phyloP scores from a whole-genome alignment of 345 rosid genomes.

The Raphanus raphanistrum region DNA sequence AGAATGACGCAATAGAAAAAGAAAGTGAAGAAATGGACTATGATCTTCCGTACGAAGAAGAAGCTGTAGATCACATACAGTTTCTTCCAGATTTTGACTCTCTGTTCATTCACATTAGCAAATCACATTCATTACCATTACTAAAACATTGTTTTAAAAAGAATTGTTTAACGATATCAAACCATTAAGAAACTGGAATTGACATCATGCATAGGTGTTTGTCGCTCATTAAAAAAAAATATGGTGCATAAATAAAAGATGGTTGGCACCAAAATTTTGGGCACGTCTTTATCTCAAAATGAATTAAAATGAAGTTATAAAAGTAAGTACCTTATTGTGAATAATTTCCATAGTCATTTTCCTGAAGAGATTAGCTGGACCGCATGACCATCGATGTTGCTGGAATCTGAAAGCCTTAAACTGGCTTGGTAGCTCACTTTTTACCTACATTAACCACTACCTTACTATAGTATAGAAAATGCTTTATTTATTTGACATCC shows the following conservation, averaged over 20 bases:
- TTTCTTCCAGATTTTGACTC: constrained; percentile 41
- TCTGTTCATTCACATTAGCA: constrained; percentile 36
- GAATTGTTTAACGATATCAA: neutral
- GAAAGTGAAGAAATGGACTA: constrained; percentile 41
- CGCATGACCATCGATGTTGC: constrained; percentile 73
- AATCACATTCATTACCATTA: constrained; percentile 15
- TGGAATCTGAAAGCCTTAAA: constrained; percentile 59
- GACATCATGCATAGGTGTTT: constrained; percentile 9
- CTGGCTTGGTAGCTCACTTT: constrained; percentile 67
- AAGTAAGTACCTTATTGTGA: constrained; percentile 45
- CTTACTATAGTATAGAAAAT: neutral
- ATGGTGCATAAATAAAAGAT: neutral
- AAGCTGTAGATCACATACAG: constrained; percentile 44
- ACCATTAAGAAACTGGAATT: neutral
- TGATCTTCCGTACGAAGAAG: constrained; percentile 38
- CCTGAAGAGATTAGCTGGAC: constrained; percentile 70
- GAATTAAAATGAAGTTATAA: neutral
- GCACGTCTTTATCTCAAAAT: neutral
- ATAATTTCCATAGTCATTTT: constrained; percentile 54
- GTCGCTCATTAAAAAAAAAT: neutral
- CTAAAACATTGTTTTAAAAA: neutral
- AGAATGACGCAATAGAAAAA: constrained; percentile 40
- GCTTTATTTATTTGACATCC: neutral
- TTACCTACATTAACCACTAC: constrained; percentile 42
- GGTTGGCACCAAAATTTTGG: neutral